Evolutionary conservation across 2,329 filamentous ascomycete species (phyloP).

Genomic region (Bretziella fagacearum): DNA sequence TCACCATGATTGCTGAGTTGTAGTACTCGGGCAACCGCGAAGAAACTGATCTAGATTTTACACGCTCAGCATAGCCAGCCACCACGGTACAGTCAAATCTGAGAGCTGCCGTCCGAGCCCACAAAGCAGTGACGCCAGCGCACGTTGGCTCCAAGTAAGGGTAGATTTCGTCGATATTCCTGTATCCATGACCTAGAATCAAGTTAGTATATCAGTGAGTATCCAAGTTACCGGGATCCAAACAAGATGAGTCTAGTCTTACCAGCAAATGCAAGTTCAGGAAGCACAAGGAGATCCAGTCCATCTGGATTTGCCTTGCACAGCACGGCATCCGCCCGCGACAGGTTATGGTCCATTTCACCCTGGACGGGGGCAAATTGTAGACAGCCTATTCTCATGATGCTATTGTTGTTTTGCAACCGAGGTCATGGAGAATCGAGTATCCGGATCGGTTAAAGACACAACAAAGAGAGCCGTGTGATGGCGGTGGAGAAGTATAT

Average conservation of each 20-base stretch:
- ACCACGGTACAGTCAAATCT: constrained; percentile 45
- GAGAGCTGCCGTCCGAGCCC: constrained; percentile 44
- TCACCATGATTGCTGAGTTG: constrained; percentile 31
- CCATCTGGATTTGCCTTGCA: constrained; percentile 26
- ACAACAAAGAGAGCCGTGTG: too few relatives aligned
- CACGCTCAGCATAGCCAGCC: constrained; percentile 49
- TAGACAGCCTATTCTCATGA: constrained; percentile 50
- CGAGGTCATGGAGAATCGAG: too few relatives aligned
- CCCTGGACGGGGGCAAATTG: constrained; percentile 59
- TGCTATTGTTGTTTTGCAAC: neutral
- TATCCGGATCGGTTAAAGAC: too few relatives aligned
- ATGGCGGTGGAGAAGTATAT: too few relatives aligned
- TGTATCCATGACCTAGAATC: constrained; percentile 48
- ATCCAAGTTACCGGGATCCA: constrained; percentile 36
- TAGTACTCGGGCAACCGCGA: constrained; percentile 23
- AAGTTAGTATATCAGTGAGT: constrained; percentile 18
- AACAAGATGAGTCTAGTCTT: constrained; percentile 25
- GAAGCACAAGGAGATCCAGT: constrained; percentile 48
- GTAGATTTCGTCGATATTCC: constrained; percentile 40
- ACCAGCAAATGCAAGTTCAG: constrained; percentile 44
- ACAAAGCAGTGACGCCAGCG: constrained; percentile 43
- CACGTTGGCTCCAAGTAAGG: constrained; percentile 42
- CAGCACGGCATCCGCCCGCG: constrained; percentile 45
- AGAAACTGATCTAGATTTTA: neutral
- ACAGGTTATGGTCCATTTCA: constrained; percentile 52